Base-by-base conservation (phyloP, 176 grass and related monocot species). In the Panicum miliaceum region DNA sequence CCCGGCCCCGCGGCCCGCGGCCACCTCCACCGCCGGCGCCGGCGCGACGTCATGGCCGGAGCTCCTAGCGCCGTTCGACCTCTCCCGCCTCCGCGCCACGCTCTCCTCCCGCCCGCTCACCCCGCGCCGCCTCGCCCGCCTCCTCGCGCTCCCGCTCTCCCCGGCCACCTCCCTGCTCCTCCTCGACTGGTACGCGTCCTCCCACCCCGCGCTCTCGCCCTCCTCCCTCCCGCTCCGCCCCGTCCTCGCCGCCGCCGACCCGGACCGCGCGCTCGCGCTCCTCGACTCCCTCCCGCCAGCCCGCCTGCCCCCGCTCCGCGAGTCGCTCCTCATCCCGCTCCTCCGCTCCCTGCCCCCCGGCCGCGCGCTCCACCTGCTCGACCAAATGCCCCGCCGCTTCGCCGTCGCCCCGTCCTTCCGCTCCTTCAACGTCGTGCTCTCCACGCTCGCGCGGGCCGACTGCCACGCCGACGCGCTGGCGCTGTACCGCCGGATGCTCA, bases 131-230 rank as follows among this genome's bases (percentile, higher is more conserved):
- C 87, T 66, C 11, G 85, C 82, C 35, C 82, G 64, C 75, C 76
- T 98, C 35, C 94, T 94, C 51, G 87, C 93, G 59, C 89, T 95
- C 29, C 91, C 93, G 37, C 89, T 98, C 22, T 90, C 94, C 27
- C 73, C 86, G 2, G 43, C 87, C 43, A 92, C 86, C 16, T 95
- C 92, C 32, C 72, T 98, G 78, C 90, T 92, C 48, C 86, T 98
- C 35, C 89, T 98, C 85, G 62, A 90, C 29, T 98, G 96, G 96
- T 92, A 79, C 80, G 76, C 87, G 12, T 80, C 90, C 11, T 90
- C 80, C 32, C 90, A 90, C 80, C 94, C 86, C 13, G 67, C 37
- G 76, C 78, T 88, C 53, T 78, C 90, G n/a, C 75, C 85, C 66
- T 81, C 90, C 40, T 94, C 88, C 14, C 68, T 89, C 18, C 86